Evolutionary conservation across 805 yeast species (phyloP).

Genomic region (Starmera caribaea): DNA sequence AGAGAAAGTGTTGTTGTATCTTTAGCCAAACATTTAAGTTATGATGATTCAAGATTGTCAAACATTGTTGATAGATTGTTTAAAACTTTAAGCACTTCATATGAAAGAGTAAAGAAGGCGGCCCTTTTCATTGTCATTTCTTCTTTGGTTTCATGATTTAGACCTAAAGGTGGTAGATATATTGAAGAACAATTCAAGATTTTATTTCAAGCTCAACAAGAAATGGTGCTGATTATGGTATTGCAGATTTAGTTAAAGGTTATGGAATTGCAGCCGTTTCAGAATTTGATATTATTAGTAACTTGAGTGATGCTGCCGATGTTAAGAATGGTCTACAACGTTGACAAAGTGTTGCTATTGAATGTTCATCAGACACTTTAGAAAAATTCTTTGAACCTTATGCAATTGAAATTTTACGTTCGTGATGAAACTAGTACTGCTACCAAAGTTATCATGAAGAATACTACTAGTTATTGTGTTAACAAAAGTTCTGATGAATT

Average conservation of each 20-base stretch:
- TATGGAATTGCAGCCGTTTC: no score
- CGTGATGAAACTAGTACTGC: slow-evolving; percentile 85
- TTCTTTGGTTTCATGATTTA: slow-evolving; percentile 61
- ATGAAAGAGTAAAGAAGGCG: slow-evolving; percentile 84
- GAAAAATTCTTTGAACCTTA: slow-evolving; percentile 88
- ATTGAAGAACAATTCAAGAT: slow-evolving; percentile 50
- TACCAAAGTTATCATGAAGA: slow-evolving; percentile 78
- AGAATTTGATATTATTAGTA: no score
- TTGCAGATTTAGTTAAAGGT: no score
- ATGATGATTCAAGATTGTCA: slow-evolving; percentile 55
- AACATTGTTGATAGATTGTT: slow-evolving; percentile 61
- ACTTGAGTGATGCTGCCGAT: slow-evolving; percentile 75
- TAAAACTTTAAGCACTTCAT: slow-evolving; percentile 72
- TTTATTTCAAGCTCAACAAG: slow-evolving; percentile 45
- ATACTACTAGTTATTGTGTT: slow-evolving; percentile 88
- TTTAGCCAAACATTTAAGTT: slow-evolving; percentile 75
- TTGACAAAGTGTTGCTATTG: slow-evolving; percentile 85
- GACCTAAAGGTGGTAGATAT: slow-evolving; percentile 39
- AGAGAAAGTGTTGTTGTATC: slow-evolving; percentile 78
- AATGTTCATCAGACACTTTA: slow-evolving; percentile 68
- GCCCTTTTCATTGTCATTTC: slow-evolving; percentile 81
- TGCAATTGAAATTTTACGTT: slow-evolving; percentile 83
- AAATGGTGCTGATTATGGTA: slow-evolving; percentile 94
- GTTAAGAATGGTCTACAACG: slow-evolving; percentile 66
- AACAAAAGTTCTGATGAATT: slow-evolving; percentile 94